These are phyloP conservation scores for Ascomycota sp. DNA, from an alignment of 2,329 filamentous ascomycete species.

Conservation along the genomic window DNA sequence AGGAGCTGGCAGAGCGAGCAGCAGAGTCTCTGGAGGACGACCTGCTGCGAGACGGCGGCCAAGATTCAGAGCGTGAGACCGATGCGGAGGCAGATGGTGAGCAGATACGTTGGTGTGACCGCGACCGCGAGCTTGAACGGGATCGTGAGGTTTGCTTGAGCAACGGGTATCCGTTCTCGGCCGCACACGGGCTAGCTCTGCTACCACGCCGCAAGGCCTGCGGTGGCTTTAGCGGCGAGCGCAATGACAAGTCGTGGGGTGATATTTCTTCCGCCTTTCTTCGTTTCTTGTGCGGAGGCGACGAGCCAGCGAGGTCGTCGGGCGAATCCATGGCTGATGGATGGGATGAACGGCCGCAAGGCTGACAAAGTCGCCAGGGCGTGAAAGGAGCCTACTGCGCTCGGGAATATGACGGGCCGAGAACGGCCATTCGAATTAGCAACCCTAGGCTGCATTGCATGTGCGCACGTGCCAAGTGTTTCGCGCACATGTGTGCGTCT, in stretches of 20 bases:
- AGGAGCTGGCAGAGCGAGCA: slow-evolving; percentile 8
- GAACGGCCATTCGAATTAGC: background rate
- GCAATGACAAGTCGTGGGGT: slow-evolving; percentile 8
- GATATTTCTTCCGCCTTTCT: too few relatives aligned
- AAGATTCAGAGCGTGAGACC: slow-evolving; percentile 17
- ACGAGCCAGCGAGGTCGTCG: slow-evolving; percentile 7
- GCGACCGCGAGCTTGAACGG: slow-evolving; percentile 4
- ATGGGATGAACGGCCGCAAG: slow-evolving; percentile 1
- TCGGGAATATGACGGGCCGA: slow-evolving; percentile 2
- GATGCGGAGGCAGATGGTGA: slow-evolving; percentile 16
- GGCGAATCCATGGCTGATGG: slow-evolving; percentile 10
- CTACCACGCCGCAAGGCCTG: too few relatives aligned
- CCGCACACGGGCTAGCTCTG: too few relatives aligned
- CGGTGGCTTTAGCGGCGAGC: slow-evolving; percentile 4
- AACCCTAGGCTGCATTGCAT: background rate
- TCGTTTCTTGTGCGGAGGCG: slow-evolving; percentile 12
- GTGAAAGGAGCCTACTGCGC: background rate
- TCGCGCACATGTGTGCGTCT: too few relatives aligned
- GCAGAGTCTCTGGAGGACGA: slow-evolving; percentile 6
- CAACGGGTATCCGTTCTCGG: too few relatives aligned
- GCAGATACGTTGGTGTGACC: slow-evolving; percentile 11
- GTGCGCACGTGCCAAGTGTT: too few relatives aligned
- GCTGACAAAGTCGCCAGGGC: slow-evolving; percentile 1
- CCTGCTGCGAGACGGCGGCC: slow-evolving; percentile 11
- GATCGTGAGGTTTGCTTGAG: too few relatives aligned